phyloP scores from a whole-genome alignment of 176 grass and related monocot genomes.

The Aegilops bicornis region DNA sequence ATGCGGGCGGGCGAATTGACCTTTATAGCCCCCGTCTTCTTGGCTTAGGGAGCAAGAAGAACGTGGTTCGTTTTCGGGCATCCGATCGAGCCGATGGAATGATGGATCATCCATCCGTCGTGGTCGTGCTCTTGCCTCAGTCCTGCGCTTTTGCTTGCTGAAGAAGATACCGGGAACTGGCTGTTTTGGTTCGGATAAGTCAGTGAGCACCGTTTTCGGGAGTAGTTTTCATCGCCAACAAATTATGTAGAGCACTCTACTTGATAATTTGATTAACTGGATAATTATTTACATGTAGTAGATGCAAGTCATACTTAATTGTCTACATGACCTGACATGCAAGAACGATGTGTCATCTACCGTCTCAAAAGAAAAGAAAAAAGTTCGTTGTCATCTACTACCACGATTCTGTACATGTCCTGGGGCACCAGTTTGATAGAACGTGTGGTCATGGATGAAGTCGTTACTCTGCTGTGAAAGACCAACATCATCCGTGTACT shows the following conservation, averaged over 20 bases:
- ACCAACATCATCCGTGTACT: no score
- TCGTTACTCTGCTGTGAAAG: no score
- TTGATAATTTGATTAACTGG: neutral
- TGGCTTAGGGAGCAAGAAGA: constrained; percentile 53
- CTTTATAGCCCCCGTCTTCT: constrained; percentile 37
- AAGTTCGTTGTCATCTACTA: no score
- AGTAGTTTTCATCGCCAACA: neutral
- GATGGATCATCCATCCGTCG: no score
- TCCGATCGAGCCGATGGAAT: neutral
- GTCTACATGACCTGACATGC: neutral
- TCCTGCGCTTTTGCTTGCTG: neutral
- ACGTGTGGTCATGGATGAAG: no score
- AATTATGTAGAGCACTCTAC: no score
- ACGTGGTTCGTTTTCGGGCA: constrained; percentile 10
- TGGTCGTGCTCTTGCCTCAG: neutral
- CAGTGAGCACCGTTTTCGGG: neutral
- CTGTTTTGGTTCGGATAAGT: neutral
- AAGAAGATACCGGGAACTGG: neutral
- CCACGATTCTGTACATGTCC: neutral
- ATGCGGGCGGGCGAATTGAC: neutral
- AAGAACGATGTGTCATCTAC: neutral
- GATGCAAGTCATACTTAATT: no score
- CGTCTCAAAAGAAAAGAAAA: neutral
- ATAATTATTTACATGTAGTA: neutral
- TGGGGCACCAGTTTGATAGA: no score